phyloP scores from a whole-genome alignment of 768 basidiomycete genomes.

The Mycena epipterygia region DNA sequence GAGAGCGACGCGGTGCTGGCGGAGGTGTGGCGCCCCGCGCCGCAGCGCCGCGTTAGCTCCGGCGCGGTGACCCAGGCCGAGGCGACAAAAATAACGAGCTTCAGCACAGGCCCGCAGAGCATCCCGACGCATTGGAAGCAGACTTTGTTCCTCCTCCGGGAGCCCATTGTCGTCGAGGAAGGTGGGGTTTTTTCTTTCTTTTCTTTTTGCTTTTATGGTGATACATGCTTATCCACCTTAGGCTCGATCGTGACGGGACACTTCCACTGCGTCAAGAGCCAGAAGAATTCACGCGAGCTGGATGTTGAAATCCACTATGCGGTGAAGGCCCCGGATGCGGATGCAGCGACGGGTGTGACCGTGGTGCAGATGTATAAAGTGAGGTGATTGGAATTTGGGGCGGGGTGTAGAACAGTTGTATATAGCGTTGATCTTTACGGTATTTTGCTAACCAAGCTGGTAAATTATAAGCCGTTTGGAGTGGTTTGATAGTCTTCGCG shows the following conservation, averaged over 20 bases:
- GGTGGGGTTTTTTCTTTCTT: slow-evolving; percentile 62
- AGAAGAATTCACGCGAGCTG: slow-evolving; percentile 86
- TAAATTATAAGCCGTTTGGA: too few relatives aligned
- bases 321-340: slow-evolving; percentile 55
- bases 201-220: neutral
- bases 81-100: slow-evolving; percentile 66
- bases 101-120: slow-evolving; percentile 92
- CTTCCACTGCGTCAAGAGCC: slow-evolving; percentile 89
- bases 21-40: slow-evolving; percentile 80
- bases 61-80: slow-evolving; percentile 61
- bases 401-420: too few relatives aligned
- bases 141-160: slow-evolving; percentile 86
- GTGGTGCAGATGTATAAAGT: slow-evolving; percentile 86
- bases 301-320: slow-evolving; percentile 93
- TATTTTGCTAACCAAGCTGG: too few relatives aligned
- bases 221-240: slow-evolving; percentile 42
- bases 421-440: too few relatives aligned
- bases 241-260: slow-evolving; percentile 81
- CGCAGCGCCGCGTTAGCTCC: slow-evolving; percentile 70
- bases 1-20: slow-evolving; percentile 76
- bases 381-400: too few relatives aligned
- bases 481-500: too few relatives aligned
- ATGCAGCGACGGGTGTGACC: slow-evolving; percentile 52
- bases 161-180: slow-evolving; percentile 82
- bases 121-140: slow-evolving; percentile 98